Evolutionary conservation across 2,329 filamentous ascomycete species (phyloP), one percentile per base, ranked within the genome.

Genomic region (Exophiala sp.): DNA sequence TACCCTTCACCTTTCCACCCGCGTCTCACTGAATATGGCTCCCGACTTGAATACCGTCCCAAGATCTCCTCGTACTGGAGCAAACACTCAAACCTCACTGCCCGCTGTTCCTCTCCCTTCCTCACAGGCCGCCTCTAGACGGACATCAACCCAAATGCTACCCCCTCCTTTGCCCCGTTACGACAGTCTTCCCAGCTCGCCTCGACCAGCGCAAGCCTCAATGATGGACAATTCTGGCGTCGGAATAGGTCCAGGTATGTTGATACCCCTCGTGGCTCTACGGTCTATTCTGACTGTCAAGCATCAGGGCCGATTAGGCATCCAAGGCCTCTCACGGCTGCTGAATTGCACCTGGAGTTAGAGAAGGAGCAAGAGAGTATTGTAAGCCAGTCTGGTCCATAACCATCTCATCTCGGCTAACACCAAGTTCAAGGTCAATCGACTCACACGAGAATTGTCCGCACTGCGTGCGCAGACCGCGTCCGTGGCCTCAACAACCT

Each of bases 291-390:
- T 51, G 41, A 42, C 29, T 14, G 35, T 38, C 29, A 40, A 34
- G 32, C 14, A 38, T 12, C 83, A 52, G 88, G 87, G 0, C 91
- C 92, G 3, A 74, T 95, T 64, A 83, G 92, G 59, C 91, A 96
- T 69, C 91, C 92, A 5, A 82, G 89, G 34, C 91, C 91, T 3
- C 75, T 96, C 69, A 96, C 92, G 0, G 86, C 90, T 1, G 88
- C 90, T 3, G 92, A 97, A 70, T 78, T 97, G 57, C 91, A 96
- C 70, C 78, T 88, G 55, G 84, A 96, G 73, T 78, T 96, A 21
- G 92, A 97, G 72, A 94, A 95, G 71, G 92, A 97, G 68, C 91
- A 97, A 65, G 92, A 97, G 71, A 89, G 91, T 34, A 87, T 96
- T 65, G 91, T 94, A 78, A 60, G 84, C 74, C 16, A 24, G 41